Evolutionary conservation across 2,329 filamentous ascomycete species (phyloP).

Genomic region (Venturiaceae sp.): DNA sequence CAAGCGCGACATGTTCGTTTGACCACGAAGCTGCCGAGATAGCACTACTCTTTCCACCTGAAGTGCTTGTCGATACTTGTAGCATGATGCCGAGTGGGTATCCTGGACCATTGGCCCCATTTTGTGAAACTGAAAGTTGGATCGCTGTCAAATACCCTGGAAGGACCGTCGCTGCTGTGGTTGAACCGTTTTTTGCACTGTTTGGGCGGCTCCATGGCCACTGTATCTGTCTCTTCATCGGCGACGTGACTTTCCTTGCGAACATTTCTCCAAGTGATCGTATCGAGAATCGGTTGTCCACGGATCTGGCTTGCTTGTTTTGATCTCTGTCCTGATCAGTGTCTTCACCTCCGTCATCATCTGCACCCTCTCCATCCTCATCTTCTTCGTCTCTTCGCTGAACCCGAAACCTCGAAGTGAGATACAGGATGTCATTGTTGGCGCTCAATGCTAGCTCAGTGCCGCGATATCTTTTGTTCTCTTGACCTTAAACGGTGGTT

Average conservation of each 20-base stretch:
- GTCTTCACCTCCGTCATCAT: background rate
- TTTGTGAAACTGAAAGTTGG: background rate
- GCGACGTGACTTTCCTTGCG: background rate
- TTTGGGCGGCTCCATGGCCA: background rate
- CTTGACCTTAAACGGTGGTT: background rate
- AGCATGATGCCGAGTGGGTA: background rate
- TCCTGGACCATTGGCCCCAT: background rate
- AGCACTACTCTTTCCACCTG: background rate
- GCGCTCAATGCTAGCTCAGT: background rate
- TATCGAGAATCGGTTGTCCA: too few species aligned
- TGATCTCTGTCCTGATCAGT: background rate
- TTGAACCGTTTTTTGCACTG: background rate
- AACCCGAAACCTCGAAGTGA: background rate
- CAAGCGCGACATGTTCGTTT: background rate
- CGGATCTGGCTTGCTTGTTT: background rate
- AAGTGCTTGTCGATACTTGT: constrained; percentile 1
- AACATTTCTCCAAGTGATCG: background rate
- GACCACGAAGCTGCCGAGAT: background rate
- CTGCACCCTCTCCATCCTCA: background rate
- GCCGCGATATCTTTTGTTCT: background rate
- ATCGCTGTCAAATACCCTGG: background rate
- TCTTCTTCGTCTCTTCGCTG: background rate
- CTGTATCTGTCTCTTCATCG: background rate
- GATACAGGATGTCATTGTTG: constrained; percentile 2
- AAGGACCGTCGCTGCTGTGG: background rate